Base-by-base conservation (phyloP, 2,329 filamentous ascomycete species). In the Fusarium graminum region DNA sequence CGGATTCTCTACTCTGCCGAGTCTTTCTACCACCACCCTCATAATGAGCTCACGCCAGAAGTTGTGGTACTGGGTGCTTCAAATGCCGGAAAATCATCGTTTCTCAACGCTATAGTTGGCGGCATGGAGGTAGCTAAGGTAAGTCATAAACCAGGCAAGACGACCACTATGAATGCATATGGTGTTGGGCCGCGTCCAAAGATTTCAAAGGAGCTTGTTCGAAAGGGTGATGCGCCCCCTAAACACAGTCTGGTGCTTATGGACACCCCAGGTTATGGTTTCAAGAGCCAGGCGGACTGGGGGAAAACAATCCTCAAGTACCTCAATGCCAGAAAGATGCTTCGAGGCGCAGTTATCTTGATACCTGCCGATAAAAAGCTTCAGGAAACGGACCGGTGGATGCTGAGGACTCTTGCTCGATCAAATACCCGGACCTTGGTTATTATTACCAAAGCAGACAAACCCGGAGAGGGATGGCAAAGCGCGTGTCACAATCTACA, bases 71-170 rank as follows among this genome's bases (percentile, higher is more conserved):
- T 96, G 36, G 93, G 93, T 41, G 93, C 94, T 72, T 93, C 92
- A 67, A 97, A 97, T 74, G 92, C 93, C 40, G 93, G 93, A 74
- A 97, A 97, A 77, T 95, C 92, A 3, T 92, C 92, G 16, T 91
- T 96, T 69, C 89, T 97, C 79, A 97, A 97, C 74, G 90, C 91
- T 17, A 85, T 97, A 32, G 86, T 90, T 3, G 89, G 89, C 32
- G 67, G 71, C 4, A 62, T 71, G 25, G 72, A 74, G 25, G 75
- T 83, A 7, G 86, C 86, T 13, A 78, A 81, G 45, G 83, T 84
- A 25, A 85, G 83, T 71, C 75, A 78, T 16, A 77, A 76, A 19
- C 83, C 85, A 1, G 86, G 86, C 11, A 82, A 80, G 69, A 88
- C 86, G 2, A 81, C 77, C 32, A 80, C 82, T 29, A 82, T 88